Evolutionary conservation across 352 stramenopile genomes (phyloP), one percentile per base, ranked within the genome.

Genomic region (Pythium volutum): DNA sequence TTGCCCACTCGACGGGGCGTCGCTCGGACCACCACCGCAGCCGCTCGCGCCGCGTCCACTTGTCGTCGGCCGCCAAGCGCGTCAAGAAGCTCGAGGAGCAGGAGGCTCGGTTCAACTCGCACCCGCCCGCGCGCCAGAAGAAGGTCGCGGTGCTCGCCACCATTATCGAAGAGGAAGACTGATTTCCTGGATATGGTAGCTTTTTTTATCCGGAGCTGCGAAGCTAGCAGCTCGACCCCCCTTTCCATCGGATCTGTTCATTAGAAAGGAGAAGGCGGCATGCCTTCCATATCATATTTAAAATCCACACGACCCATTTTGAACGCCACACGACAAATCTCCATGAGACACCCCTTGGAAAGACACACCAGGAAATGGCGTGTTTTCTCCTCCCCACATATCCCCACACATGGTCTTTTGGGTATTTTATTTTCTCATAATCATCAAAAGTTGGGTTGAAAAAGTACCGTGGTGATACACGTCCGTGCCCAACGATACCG

Each of bases 71-170:
- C 11, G 84, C 84, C 46, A 93, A 93, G 75, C 84, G 84, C 48
- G 77, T 91, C 11, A 91, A 93, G 68, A 86, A 76, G 53, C 75
- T 91, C n/a, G 84, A 93, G 52, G 84, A 93, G 49, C 73, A 87
- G 41, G 84, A 93, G 59, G 83, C 83, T 15, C 77, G 81, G 18
- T 90, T 91, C 56, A 76, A 55, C 62, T 76, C 55, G 49, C 68
- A 50, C 54, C 75, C 61, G 2, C 52, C 50, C 41, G 49, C 50
- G 57, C 66, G 39, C 48, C 67, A 70, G 29, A 81, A 78, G 62
- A 79, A 75, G 34, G 50, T 74, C 20, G 67, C 67, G 20, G 55
- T 69, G 29, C 71, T 89, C 16, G 20, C 48, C 2, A 69, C 74
- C 47, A 62, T 73, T 22, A 60, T 84, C 58, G 77, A 91, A 48